Evolutionary conservation across 73 alveolate species (phyloP), one percentile per base, ranked within the genome.

Genomic region (Paramecium caudatum): DNA sequence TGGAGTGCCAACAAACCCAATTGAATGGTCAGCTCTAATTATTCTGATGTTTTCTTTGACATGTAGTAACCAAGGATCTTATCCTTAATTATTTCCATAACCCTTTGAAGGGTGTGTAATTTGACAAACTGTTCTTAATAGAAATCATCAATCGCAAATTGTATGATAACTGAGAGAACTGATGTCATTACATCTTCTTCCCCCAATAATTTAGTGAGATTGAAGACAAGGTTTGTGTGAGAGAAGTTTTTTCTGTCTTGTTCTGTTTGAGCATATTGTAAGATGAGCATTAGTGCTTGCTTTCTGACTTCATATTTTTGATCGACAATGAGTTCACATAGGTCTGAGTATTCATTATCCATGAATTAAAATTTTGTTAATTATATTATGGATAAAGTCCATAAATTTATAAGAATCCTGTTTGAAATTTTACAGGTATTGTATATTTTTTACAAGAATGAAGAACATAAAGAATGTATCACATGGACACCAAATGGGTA

Each of bases 1-100:
- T 43, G n/a, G 19, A 74, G 43, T 23, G 88, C 62, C 65, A 74
- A 74, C 4, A 74, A 43, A 9, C 80, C 80, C 30, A 55, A 37
- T 68, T 68, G 19, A n/a, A 68, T 68, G 3, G 50, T 68, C 2
- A 68, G 84, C 34, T 68, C 47, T 17, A 34, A 13, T 37, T 68
- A 37, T 37, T 68, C 61, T n/a, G 9, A 32, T 34, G 50, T 10
- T n/a, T 68, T 17, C 34, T 68, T 34, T 12, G 47, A 17, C 30
- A 32, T 68, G 34, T 68, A 68, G 34, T 32, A 68, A 34, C 34
- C 21, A 2, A 68, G 17, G 13, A 33, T 68, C 61, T 37, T 68
- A 13, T 68, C 47, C 34, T 68, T 68, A 9, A 68, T 34, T 2
- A 34, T 37, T 68, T 68, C 84, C 61, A 32, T 68, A 7, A 68